These are phyloP conservation scores for Diaporthe capsici DNA, from an alignment of 2,329 filamentous ascomycete species.

Conservation along the genomic window DNA sequence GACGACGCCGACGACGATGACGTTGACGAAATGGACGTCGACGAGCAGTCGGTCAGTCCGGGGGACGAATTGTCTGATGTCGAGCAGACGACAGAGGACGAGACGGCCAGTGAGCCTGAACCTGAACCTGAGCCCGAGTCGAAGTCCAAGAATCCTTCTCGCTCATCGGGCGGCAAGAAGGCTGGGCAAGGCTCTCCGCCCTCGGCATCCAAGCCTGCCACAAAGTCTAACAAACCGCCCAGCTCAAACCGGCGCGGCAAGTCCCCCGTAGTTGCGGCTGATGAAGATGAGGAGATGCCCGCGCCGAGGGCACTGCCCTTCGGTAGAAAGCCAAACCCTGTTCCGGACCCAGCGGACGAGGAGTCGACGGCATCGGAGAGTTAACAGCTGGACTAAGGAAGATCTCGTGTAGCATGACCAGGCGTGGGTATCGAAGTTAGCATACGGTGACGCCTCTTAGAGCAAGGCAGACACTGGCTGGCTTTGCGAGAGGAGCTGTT, in stretches of 20 bases:
- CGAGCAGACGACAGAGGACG: conserved; percentile 34
- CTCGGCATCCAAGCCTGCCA: conserved; percentile 17
- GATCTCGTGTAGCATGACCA: not conserved
- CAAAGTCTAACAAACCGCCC: conserved; percentile 17
- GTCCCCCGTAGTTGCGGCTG: not conserved
- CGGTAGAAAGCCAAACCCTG: conserved; percentile 16
- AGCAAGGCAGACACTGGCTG: not conserved
- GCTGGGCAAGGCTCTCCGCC: conserved; percentile 5
- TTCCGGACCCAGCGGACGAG: conserved; percentile 29
- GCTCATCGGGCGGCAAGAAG: conserved; percentile 27
- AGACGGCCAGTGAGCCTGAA: conserved; percentile 38
- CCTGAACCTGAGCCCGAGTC: not conserved
- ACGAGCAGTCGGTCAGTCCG: not conserved
- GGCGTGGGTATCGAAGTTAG: not conserved
- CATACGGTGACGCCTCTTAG: not conserved
- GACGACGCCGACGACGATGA: conserved; percentile 6
- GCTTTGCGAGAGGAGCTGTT: not conserved
- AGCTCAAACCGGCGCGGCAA: conserved; percentile 32
- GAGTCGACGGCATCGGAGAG: conserved; percentile 39
- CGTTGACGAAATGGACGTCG: conserved; percentile 38
- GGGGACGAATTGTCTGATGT: conserved; percentile 17
- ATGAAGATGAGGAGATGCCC: conserved; percentile 21
- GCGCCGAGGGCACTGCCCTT: conserved; percentile 12
- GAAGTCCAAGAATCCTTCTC: not conserved
- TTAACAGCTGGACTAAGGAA: not conserved